These are phyloP conservation scores for Jaminaea rosea DNA, from an alignment of 1,284 basidiomycete genomes.

Conservation along the genomic window DNA sequence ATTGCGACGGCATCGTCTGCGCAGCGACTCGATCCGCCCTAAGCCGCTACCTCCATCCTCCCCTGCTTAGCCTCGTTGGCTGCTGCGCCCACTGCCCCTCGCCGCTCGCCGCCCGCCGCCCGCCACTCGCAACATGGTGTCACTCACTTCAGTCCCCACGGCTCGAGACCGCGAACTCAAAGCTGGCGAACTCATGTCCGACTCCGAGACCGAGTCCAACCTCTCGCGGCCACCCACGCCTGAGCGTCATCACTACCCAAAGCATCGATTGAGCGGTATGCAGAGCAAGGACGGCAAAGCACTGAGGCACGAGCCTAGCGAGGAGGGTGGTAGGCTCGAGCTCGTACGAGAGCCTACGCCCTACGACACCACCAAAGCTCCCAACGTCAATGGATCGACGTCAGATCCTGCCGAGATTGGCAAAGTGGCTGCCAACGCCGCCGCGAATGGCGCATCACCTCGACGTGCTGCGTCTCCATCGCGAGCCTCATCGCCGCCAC, in stretches of 20 bases:
- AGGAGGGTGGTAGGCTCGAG: slow-evolving; percentile 15
- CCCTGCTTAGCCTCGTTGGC: too few species aligned
- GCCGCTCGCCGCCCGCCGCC: too few species aligned
- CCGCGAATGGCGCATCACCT: background rate
- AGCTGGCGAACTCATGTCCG: slow-evolving; percentile 29
- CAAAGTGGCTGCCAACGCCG: background rate
- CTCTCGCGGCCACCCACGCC: slow-evolving; percentile 36
- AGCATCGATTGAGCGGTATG: slow-evolving; percentile 33
- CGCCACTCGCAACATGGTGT: too few species aligned
- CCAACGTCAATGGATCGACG: background rate
- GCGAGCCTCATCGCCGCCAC: slow-evolving; percentile 24
- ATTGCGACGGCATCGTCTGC: too few species aligned
- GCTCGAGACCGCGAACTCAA: slow-evolving; percentile 25
- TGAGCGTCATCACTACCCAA: slow-evolving; percentile 27
- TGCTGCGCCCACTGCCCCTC: too few species aligned
- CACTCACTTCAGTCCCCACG: slow-evolving; percentile 12
- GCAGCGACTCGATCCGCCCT: too few species aligned
- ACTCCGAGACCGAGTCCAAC: slow-evolving; percentile 38
- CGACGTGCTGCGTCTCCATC: slow-evolving; percentile 1
- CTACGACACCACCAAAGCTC: slow-evolving; percentile 10
- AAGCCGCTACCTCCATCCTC: too few species aligned
- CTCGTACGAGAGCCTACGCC: slow-evolving; percentile 31
- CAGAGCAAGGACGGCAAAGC: slow-evolving; percentile 32
- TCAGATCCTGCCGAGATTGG: background rate
- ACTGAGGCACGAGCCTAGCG: slow-evolving; percentile 22